Conservation (phyloP, 768 basidiomycete species). For the Mycena vitilis region DNA sequence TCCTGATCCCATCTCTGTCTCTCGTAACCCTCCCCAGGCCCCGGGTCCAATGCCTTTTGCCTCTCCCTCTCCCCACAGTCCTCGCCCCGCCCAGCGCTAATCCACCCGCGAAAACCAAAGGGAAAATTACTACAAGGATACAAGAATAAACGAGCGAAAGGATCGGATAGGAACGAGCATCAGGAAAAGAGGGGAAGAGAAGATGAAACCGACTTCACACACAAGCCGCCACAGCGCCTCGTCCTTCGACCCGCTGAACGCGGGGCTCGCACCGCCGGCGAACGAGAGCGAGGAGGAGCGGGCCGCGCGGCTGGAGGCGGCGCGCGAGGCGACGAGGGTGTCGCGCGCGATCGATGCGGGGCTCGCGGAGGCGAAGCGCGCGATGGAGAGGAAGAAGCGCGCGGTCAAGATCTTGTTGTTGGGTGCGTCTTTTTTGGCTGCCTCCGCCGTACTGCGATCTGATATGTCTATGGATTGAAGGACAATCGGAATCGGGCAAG, state of each 20-base stretch:
- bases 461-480: constrained; percentile 29
- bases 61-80: too few relatives aligned
- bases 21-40: too few relatives aligned
- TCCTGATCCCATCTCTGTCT: too few relatives aligned
- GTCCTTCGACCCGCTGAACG: constrained; percentile 47
- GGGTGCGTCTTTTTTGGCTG: constrained; percentile 37
- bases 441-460: background rate
- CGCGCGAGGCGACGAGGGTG: constrained; percentile 47
- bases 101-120: too few relatives aligned
- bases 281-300: constrained; percentile 51
- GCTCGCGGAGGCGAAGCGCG: constrained; percentile 47
- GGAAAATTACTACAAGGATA: too few relatives aligned
- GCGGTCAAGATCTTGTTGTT: constrained; percentile 54
- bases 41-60: too few relatives aligned
- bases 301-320: constrained; percentile 42
- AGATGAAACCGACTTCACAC: too few relatives aligned
- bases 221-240: too few relatives aligned
- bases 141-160: too few relatives aligned
- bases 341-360: constrained; percentile 51
- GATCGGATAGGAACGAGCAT: too few relatives aligned
- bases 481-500: constrained; percentile 56
- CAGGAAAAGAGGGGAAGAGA: too few relatives aligned
- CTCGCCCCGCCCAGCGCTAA: too few relatives aligned
- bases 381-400: constrained; percentile 49
- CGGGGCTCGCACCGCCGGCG: constrained; percentile 43